phyloP scores from a whole-genome alignment of 495 filamentous ascomycete genomes.

The Baudoinia panamericana region DNA sequence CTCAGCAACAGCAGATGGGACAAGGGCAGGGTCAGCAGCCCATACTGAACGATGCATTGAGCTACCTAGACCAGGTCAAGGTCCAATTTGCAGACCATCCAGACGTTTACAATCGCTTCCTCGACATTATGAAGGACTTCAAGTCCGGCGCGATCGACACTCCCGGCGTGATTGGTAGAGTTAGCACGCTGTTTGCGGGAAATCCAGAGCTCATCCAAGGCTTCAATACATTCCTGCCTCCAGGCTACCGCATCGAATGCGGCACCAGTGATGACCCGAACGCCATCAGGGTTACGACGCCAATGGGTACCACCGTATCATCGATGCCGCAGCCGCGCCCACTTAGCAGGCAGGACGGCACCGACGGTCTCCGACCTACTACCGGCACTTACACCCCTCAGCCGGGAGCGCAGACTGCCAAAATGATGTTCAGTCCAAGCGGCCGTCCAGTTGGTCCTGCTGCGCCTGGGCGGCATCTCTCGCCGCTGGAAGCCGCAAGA shows the following conservation, averaged over 20 bases:
- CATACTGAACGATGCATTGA: slow-evolving; percentile 91
- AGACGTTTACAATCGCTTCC: slow-evolving; percentile 93
- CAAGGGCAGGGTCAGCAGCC: slow-evolving; percentile 65
- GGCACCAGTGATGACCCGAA: slow-evolving; percentile 83
- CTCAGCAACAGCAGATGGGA: slow-evolving; percentile 21
- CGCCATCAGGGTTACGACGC: slow-evolving; percentile 91
- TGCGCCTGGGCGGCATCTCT: slow-evolving; percentile 28
- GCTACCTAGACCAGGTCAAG: slow-evolving; percentile 97
- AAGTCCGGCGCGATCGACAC: slow-evolving; percentile 99
- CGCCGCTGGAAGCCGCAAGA: slow-evolving; percentile 31
- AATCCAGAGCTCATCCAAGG: slow-evolving; percentile 95
- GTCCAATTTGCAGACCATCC: slow-evolving; percentile 94
- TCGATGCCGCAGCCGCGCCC: slow-evolving; percentile 42
- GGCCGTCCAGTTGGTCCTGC: slow-evolving; percentile 23
- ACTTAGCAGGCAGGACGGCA: slow-evolving; percentile 20
- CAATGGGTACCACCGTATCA: slow-evolving; percentile 63
- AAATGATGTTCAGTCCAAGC: slow-evolving; percentile 27
- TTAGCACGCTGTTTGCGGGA: slow-evolving; percentile 91
- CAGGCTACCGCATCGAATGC: slow-evolving; percentile 95
- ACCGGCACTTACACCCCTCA: slow-evolving; percentile 20
- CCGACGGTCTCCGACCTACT: slow-evolving; percentile 8
- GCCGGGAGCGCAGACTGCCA: slow-evolving; percentile 17
- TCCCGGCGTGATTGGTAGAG: slow-evolving; percentile 91
- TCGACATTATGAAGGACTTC: slow-evolving; percentile 99
- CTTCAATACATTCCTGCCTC: slow-evolving; percentile 96